These are phyloP conservation scores for Aspergillus ochraceus DNA, from an alignment of 2,329 filamentous ascomycete species.

Conservation along the genomic window DNA sequence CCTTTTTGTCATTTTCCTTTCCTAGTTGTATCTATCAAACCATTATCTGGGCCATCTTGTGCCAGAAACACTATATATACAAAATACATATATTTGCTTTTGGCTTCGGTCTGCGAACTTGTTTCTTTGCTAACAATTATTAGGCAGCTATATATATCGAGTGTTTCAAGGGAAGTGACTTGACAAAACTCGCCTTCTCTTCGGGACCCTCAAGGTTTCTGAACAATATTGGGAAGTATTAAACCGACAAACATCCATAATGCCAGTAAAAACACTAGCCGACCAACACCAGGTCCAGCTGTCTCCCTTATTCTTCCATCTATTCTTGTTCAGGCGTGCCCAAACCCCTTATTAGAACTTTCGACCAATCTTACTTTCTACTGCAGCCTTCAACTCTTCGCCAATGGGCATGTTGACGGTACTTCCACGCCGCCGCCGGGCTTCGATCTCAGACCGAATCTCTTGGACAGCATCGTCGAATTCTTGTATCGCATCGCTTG, in stretches of 20 bases:
- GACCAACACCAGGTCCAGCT: background rate
- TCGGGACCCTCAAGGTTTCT: background rate
- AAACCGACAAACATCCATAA: background rate
- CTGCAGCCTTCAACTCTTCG: constrained; percentile 52
- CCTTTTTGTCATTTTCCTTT: constrained; percentile 5
- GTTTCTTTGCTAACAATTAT: background rate
- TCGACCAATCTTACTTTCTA: constrained; percentile 53
- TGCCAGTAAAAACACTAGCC: background rate
- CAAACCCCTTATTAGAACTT: constrained; percentile 34
- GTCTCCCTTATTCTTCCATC: background rate
- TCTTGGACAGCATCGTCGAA: constrained; percentile 77
- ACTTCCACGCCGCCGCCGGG: constrained; percentile 51
- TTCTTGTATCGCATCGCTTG: constrained; percentile 72
- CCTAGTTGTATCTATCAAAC: background rate
- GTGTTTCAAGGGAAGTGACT: background rate
- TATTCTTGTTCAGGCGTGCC: background rate
- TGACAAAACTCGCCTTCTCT: background rate
- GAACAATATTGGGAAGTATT: background rate
- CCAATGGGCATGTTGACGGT: constrained; percentile 46
- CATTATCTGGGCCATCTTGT: background rate
- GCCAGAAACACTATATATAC: constrained; percentile 1
- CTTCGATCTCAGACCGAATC: constrained; percentile 71
- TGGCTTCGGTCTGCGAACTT: background rate
- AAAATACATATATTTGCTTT: background rate
- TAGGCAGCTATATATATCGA: no score